Evolutionary conservation across 2,329 filamentous ascomycete genomes (phyloP), one percentile per base, ranked within the genome.

Genomic region (Shiraia sp.): DNA sequence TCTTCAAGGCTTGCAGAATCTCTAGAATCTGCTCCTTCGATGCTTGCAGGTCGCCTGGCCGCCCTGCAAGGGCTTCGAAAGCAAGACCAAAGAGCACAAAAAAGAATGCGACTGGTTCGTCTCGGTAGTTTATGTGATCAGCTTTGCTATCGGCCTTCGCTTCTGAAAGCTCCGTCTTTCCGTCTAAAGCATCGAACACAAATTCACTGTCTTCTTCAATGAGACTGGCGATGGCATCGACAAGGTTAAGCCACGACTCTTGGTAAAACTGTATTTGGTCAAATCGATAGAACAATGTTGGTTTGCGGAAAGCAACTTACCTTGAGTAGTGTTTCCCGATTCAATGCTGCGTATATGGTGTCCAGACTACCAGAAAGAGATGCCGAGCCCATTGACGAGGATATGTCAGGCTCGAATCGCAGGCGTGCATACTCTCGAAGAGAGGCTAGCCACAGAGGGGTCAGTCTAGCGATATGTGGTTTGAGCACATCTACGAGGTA

Each of bases 181-280:
- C 91, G 63, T 99, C 93, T 6, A 99, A 75, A 1, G 93, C 93
- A 69, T 96, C 91, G 63, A 99, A 99, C 3, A 99, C 93, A 51
- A 96, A 96, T 47, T 93, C 90, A 69, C 91, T 96, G 64, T 99
- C 93, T 69, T 96, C 92, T 61, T 97, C 93, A 44, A 99, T 96
- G 4, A 99, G 77, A 61, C 91, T 96, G 9, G 93, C 92, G 67
- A 99, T 97, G 3, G 93, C 95, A 72, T 99, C 91, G 2, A 99
- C 92, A 9, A 99, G 81, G 56, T 93, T 95, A 27, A 99, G 77
- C 93, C 93, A 99, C 0, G 90, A 90, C 45, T 95, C 90, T 74
- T 99, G 92, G 66, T 99, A 99, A 70, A 99, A 99, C 66, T 82
- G 42, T 15, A 10, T 3, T 10, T 12, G 15, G 44, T 59, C 28